phyloP scores from a whole-genome alignment of 192 early-diverging fungal species.

The Irineochytrium annulatum region DNA sequence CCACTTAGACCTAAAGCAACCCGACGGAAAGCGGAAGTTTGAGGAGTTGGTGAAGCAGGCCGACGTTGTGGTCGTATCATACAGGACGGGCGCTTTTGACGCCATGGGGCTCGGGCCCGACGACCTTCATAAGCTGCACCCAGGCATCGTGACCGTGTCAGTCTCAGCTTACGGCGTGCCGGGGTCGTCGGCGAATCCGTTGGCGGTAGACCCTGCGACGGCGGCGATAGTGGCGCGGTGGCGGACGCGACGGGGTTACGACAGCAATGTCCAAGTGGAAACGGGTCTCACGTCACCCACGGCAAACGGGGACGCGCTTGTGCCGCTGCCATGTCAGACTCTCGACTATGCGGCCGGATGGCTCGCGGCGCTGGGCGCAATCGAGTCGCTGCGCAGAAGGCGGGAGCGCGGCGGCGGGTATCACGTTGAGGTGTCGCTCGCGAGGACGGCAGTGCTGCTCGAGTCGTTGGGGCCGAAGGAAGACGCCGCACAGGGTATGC shows the following conservation, averaged over 20 bases:
- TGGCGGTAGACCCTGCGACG: neutral
- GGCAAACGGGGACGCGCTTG: neutral
- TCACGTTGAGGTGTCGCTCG: slow-evolving; percentile 22
- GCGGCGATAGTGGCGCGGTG: neutral
- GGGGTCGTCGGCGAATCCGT: neutral
- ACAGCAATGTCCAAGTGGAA: slow-evolving; percentile 22
- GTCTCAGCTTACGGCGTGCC: slow-evolving; percentile 23
- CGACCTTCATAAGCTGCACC: slow-evolving; percentile 10
- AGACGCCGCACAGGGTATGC: too few relatives aligned
- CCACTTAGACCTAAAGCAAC: slow-evolving; percentile 20
- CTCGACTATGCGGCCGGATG: slow-evolving; percentile 32
- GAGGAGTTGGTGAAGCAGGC: slow-evolving; percentile 13
- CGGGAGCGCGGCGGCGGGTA: slow-evolving; percentile 5
- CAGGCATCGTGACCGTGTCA: slow-evolving; percentile 12
- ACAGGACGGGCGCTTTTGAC: slow-evolving; percentile 26
- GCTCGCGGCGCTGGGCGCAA: slow-evolving; percentile 21
- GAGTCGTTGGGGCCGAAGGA: slow-evolving; percentile 21
- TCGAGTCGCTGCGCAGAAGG: slow-evolving; percentile 8
- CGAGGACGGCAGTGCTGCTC: slow-evolving; percentile 21
- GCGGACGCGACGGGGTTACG: slow-evolving; percentile 23
- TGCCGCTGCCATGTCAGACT: slow-evolving; percentile 27
- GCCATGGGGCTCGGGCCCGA: slow-evolving; percentile 13
- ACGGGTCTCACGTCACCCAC: slow-evolving; percentile 22
- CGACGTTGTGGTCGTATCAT: slow-evolving; percentile 31
- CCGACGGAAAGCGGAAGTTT: slow-evolving; percentile 2